phyloP scores from a whole-genome alignment of 345 rosid species.

The Bruguiera parviflora region DNA sequence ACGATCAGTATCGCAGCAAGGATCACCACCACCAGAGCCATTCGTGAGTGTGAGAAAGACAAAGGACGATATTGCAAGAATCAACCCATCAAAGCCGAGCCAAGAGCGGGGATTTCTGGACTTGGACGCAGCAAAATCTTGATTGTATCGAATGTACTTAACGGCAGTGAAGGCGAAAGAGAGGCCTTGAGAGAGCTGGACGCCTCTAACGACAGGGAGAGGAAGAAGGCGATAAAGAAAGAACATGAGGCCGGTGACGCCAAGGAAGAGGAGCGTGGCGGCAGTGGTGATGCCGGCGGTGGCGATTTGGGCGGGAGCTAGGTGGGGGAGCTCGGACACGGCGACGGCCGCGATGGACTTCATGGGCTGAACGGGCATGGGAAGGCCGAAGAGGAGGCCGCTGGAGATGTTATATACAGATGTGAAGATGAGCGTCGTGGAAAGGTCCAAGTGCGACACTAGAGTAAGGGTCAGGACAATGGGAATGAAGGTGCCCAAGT shows the following conservation, averaged over 20 bases:
- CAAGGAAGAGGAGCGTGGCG: background rate
- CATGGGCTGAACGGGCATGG: constrained; percentile 4
- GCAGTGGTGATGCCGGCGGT: background rate
- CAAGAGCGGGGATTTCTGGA: too few species aligned
- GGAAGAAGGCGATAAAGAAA: too few species aligned
- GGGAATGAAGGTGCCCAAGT: constrained; percentile 26
- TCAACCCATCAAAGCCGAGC: too few species aligned
- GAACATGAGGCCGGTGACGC: too few species aligned
- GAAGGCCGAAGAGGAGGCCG: background rate
- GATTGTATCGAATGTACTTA: background rate
- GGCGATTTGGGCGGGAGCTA: background rate
- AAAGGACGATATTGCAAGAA: too few species aligned
- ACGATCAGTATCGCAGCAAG: too few species aligned
- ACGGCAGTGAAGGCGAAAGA: background rate
- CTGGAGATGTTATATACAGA: background rate
- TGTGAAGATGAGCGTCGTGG: background rate
- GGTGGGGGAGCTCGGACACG: background rate
- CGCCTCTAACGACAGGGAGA: too few species aligned
- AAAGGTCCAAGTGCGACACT: constrained; percentile 7
- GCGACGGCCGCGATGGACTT: constrained; percentile 5
- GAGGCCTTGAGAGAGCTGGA: too few species aligned
- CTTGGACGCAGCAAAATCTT: background rate
- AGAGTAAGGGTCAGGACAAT: constrained; percentile 24
- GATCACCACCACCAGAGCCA: too few species aligned
- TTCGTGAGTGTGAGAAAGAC: too few species aligned